Evolutionary conservation across 2,329 filamentous ascomycete genomes (phyloP).

Genomic region (Colletotrichum limetticola): DNA sequence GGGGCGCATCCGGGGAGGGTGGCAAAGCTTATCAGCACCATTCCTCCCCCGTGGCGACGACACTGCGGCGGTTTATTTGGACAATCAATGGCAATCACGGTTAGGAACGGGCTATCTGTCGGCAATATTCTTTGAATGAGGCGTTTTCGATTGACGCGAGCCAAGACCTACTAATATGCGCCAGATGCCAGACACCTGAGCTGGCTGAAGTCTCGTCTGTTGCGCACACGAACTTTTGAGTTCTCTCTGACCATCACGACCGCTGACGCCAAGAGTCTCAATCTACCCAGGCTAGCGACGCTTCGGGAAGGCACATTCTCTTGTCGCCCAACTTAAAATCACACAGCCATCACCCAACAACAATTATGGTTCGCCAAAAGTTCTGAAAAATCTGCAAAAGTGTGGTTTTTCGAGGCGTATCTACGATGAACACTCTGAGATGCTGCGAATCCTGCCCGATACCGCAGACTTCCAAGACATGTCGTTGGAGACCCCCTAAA

Average conservation of each 20-base stretch:
- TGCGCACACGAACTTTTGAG: background rate
- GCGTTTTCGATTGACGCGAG: conserved; percentile 19
- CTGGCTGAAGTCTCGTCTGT: background rate
- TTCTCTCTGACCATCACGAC: conserved; percentile 11
- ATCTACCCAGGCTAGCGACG: background rate
- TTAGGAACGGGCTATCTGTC: conserved; percentile 24
- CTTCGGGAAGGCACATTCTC: conserved; percentile 4
- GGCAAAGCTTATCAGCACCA: background rate
- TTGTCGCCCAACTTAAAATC: conserved; percentile 1
- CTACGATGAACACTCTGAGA: background rate
- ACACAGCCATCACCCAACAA: background rate
- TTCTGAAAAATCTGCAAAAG: background rate
- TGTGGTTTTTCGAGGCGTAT: background rate
- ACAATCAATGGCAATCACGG: conserved; percentile 11
- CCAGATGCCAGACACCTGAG: background rate
- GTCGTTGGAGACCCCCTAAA: conserved; percentile 6
- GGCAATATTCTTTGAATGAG: conserved; percentile 19
- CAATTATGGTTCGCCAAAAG: background rate
- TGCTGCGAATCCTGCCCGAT: background rate
- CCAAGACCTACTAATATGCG: conserved; percentile 16
- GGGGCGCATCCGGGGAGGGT: background rate
- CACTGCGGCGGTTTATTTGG: background rate
- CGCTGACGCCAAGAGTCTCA: conserved; percentile 25
- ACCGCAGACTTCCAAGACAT: conserved; percentile 13
- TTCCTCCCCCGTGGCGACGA: background rate